Evolutionary conservation across 495 filamentous ascomycete species (phyloP), one percentile per base, ranked within the genome.

Genomic region (Collariella sp.): DNA sequence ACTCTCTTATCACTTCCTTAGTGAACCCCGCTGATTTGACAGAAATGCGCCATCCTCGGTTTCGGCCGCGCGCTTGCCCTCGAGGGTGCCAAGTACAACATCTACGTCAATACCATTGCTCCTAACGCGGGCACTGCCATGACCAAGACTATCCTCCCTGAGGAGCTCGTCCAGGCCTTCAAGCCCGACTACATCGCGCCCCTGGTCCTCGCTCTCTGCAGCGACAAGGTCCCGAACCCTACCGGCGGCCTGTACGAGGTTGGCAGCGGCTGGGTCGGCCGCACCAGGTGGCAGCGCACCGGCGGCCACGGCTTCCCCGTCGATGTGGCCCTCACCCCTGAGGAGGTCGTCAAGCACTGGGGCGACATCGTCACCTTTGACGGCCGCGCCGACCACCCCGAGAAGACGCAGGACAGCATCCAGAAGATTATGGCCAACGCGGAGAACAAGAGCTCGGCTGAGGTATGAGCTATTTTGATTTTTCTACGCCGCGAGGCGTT

Each of bases 151-250:
- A 89, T 98, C 73, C 85, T 98, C 75, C 94, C 93, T 35, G 89
- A 96, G 64, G 93, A 97, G 73, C 84, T 97, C 77, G 90, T 98
- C 40, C 91, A 96, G 77, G 94, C 93, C 34, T 95, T 98, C 82
- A 98, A 98, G 84, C 93, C 93, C 41, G 93, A 96, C 62, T 96
- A 97, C 68, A 91, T 98, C 70, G 93, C 93, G 41, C 93, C 93
- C 43, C 69, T 96, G 38, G 91, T 98, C 44, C 85, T 87, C 24
- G 82, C 89, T 31, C 84, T 98, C 39, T 86, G 81, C 76, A 93
- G 88, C 50, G 93, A 98, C 72, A 87, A 87, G 65, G 77, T 87
- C 20, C 91, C 91, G 24, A 81, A 88, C 59, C 79, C 83, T 12
- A 96, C 90, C 56, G 91, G 91, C 61, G 85, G 83, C 47, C 82